Percentiles rank a stretch among this genome's conserved stretches.
Evolutionary conservation across 116 monocot species (phyloP).

Genomic region (Cymodocea nodosa): DNA sequence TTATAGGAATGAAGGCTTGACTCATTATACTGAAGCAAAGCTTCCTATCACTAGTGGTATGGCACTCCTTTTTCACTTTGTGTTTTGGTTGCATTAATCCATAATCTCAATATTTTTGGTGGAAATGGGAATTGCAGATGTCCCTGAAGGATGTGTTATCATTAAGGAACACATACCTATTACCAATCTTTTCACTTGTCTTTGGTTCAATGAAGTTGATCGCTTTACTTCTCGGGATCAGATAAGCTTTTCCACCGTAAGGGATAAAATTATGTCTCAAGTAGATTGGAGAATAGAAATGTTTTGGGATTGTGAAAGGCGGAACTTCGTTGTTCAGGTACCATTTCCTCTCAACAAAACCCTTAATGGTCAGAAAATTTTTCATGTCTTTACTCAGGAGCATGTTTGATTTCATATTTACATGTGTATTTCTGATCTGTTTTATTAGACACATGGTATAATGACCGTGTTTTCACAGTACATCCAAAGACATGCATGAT

Average conservation of each 20-base stretch:
- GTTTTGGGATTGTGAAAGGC: slow-evolving; percentile 94
- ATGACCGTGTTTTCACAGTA: background rate
- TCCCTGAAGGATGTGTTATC: slow-evolving; percentile 95
- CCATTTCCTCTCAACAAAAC: background rate
- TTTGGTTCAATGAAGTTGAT: slow-evolving; percentile 99
- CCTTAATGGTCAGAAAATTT: background rate
- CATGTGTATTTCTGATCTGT: background rate
- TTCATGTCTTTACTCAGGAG: background rate
- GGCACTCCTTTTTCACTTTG: slow-evolving; percentile 1
- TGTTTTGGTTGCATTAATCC: background rate
- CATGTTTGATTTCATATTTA: too few relatives aligned
- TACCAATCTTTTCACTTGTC: slow-evolving; percentile 85
- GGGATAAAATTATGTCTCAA: slow-evolving; percentile 68
- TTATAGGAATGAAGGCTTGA: slow-evolving; percentile 71
- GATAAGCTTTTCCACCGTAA: slow-evolving; percentile 72
- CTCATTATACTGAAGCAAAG: slow-evolving; percentile 65
- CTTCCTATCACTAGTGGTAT: slow-evolving; percentile 88
- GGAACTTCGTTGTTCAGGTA: slow-evolving; percentile 96
- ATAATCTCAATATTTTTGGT: background rate
- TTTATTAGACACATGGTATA: background rate
- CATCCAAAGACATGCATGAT: background rate
- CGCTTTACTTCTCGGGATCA: slow-evolving; percentile 92
- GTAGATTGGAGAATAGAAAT: slow-evolving; percentile 66
- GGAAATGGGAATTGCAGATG: slow-evolving; percentile 43
- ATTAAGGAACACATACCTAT: slow-evolving; percentile 85